Conservation (phyloP, 164 flowering plant species). For the Aristolochia fimbriata region DNA sequence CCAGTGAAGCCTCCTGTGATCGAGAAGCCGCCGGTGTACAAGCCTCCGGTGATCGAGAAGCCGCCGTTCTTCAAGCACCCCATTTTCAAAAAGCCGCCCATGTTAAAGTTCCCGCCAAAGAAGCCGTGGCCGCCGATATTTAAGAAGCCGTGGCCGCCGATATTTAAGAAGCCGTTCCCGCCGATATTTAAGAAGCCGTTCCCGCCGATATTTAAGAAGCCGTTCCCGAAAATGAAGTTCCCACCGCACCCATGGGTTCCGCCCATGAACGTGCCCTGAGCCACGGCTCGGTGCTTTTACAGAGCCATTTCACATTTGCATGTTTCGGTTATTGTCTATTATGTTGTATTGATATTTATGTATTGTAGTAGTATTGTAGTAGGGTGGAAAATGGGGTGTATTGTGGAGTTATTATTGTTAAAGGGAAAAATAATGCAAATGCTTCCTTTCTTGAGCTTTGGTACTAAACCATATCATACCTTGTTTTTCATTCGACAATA, state of each 20-base stretch:
- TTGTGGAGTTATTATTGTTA: not conserved
- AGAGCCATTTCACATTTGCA: not conserved
- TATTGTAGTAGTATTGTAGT: not conserved
- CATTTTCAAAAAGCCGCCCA: too few relatives aligned
- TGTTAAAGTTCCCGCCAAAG: not conserved
- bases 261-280: not conserved
- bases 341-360: not conserved
- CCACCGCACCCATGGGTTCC: conserved; percentile 2
- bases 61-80: too few relatives aligned
- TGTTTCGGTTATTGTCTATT: not conserved
- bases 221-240: conserved; percentile 2
- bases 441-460: not conserved
- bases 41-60: too few relatives aligned
- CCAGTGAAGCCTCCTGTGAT: not conserved
- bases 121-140: conserved; percentile 1
- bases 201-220: not conserved
- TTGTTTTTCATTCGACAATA: too few relatives aligned
- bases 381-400: not conserved
- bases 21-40: too few relatives aligned
- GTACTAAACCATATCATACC: too few relatives aligned
- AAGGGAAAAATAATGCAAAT: conserved; percentile 1
- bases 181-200: not conserved
- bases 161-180: conserved; percentile 4
- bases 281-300: not conserved
- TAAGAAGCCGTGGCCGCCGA: conserved; percentile 3